Base-by-base conservation (phyloP, 306 rosid species). In the Medicago lupulina region DNA sequence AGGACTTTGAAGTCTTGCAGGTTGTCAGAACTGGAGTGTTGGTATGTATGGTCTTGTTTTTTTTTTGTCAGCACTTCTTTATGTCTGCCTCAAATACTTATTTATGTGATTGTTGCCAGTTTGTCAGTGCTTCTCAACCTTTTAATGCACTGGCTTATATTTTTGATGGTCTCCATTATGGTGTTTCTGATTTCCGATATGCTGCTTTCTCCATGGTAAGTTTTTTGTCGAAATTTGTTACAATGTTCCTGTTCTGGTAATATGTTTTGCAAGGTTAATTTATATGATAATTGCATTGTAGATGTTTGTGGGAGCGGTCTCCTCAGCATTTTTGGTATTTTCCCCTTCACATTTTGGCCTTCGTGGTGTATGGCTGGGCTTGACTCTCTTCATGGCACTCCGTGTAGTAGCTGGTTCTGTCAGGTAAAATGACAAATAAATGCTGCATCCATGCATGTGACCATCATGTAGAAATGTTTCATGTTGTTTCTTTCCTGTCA, bases 81-180 rank as follows among this genome's bases (percentile, higher is more conserved):
- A 11, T 58, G 19, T 67, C 39, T 73, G 58, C 75, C 65, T 80
- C 43, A 18, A 15, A 77, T 63, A 36, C 34, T 47, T 19, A 47
- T 23, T 77, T 80, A 41, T 74, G 66, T 76, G 54, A 46, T 50
- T 86, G 60, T 31, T 84, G 59, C 75, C 86, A 92, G 97, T 89
- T 87, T 79, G 92, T 91, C 19, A 87, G 97, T 83, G 97, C 92
- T 73, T 90, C 96, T 81, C 99, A 95, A 82, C 99, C 99, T 71
- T 83, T 95, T 79, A 92, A 85, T 79, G 85, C 98, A 70, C 80
- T 93, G 55, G 97, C 98, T 55, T 93, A 88, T 82, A 82, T 89
- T 78, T 91, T 93, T 66, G 97, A 93, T 63, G 98, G 98, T 60
- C 97, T 93, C 77, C 98, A 93, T 75, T 93, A 73, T 70, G 98